Base-by-base conservation (phyloP, 2,329 filamentous ascomycete genomes). In the Penicillium sclerotigenum region DNA sequence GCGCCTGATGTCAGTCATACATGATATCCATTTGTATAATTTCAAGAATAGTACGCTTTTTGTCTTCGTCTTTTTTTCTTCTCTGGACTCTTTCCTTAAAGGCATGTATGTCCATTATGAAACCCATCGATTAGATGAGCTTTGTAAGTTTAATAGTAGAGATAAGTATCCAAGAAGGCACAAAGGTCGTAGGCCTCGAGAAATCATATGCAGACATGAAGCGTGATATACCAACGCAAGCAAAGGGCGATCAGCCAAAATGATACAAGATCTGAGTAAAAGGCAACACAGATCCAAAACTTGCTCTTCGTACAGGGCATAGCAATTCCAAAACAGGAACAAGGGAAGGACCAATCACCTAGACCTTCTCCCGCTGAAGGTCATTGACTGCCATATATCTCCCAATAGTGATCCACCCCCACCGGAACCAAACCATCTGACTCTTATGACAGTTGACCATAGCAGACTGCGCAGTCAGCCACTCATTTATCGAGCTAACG, bases 361-460 rank as follows among this genome's bases (percentile, higher is more conserved):
- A 70, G 49, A 79, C 65, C 64, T 80, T 82, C 72, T 84, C 84
- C 67, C 80, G 79, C 68, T 80, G 82, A 74, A 99, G 71, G 72
- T 97, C 92, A 74, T 99, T 99, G 31, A 97, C 83, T 55, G 91
- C 83, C 94, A 99, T 97, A 76, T 97, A 99, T 58, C 94, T 81
- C 68, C 91, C 94, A 55, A 96, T 72, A 0, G 84, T 82, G 69
- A 99, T 96, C 91, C 92, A 99, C 3, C 91, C 90, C 83, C 91
- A 97, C 8, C 94, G 85, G 71, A 97, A 99, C 94, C 94, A 99
- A 36, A 90, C 85, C 94, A 99, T 99, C 81, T 99, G 94, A 73
- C 91, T 97, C 76, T 86, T 81, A 78, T 99, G 94, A 28, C 90
- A 93, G 52, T 83, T 81, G 1, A 89, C 91, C 94, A 99, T 99